Base-by-base conservation (phyloP, 225 moss, liverwort and hornwort species). In the Neckera pumila region DNA sequence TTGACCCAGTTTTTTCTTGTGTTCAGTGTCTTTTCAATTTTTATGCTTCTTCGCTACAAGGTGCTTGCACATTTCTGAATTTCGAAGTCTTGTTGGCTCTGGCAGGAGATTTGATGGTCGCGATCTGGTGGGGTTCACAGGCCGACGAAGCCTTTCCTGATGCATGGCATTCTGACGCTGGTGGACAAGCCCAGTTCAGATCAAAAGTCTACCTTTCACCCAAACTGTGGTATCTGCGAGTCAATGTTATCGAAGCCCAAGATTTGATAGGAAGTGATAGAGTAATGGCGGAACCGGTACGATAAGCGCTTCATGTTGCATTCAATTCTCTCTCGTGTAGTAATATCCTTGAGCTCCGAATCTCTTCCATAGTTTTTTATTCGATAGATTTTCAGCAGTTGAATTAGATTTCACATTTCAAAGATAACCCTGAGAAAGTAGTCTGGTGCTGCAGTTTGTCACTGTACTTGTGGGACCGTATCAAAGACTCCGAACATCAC, bases 101-200 rank as follows among this genome's bases (percentile, higher is more conserved):
- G 62, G 43, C 92, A 98, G 98, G 98, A 45, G 98, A 98, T 3
- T 88, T 97, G 21, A 95, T 95, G 97, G 82, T 96, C 34, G 94
- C 92, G 40, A 92, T 97, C 12, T 97, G 97, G 97, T 92, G 94
- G 96, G 97, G 96, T 17, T 81, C 93, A 2, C 97, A 97, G 74
- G 97, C 97, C 6, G 97, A 97, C 51, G 97, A 97, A 86, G 95
- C 92, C 11, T 97, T 97, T 49, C 97, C 95, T 71, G 97, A 97
- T 31, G 94, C 97, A 7, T 97, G 97, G 97, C 97, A 97, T 63
- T 97, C 97, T 19, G 97, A 97, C 76, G 95, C 97, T 7, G 96
- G 97, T 58, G 96, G 94, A 18, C 92, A 93, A 73, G 93, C 95
- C 4, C 95, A 95, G 83, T 96, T 96, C 67, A 88, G 95, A 31